Evolutionary conservation across 2,329 filamentous ascomycete genomes (phyloP).

Genomic region (Didymosphaeria variabile): DNA sequence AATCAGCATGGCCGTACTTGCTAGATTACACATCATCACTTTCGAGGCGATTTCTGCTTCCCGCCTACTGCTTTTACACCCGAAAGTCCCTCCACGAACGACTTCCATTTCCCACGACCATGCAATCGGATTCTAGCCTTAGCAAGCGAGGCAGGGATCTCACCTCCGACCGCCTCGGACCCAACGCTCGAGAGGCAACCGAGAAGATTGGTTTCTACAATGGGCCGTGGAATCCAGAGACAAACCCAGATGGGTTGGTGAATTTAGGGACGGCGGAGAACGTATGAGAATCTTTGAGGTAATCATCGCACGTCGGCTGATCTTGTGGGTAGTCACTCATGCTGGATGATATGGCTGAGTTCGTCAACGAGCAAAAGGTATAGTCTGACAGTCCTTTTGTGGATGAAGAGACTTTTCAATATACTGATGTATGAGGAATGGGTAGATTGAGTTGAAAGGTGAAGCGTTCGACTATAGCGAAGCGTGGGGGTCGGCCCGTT

Average conservation of each 20-base stretch:
- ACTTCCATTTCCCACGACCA: not conserved
- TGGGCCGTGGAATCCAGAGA: slow-evolving; percentile 30
- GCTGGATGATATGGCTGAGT: slow-evolving; percentile 50
- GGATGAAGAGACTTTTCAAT: not conserved
- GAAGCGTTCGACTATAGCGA: slow-evolving; percentile 54
- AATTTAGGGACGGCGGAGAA: slow-evolving; percentile 45
- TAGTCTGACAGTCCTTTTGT: slow-evolving; percentile 19
- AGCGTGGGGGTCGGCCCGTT: slow-evolving; percentile 47
- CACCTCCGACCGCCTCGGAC: slow-evolving; percentile 10
- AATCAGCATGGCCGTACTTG: slow-evolving; percentile 3
- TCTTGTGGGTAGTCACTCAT: slow-evolving; percentile 44
- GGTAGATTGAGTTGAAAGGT: slow-evolving; percentile 39
- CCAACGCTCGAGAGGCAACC: slow-evolving; percentile 24
- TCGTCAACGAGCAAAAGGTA: slow-evolving; percentile 49
- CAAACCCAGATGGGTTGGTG: slow-evolving; percentile 40
- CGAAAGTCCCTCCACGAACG: not conserved
- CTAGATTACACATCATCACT: not conserved
- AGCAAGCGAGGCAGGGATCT: slow-evolving; percentile 5
- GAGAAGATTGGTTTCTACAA: slow-evolving; percentile 18
- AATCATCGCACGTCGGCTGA: not conserved
- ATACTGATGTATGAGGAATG: not conserved
- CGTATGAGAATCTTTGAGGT: slow-evolving; percentile 11
- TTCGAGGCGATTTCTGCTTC: not conserved
- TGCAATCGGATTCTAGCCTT: not conserved
- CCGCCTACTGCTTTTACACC: too few species aligned